A percentile compares a stretch with the other conserved stretches of the same genome.
Evolutionary conservation across 1,284 basidiomycete genomes (phyloP).

Genomic region (Ustilago trichophora): DNA sequence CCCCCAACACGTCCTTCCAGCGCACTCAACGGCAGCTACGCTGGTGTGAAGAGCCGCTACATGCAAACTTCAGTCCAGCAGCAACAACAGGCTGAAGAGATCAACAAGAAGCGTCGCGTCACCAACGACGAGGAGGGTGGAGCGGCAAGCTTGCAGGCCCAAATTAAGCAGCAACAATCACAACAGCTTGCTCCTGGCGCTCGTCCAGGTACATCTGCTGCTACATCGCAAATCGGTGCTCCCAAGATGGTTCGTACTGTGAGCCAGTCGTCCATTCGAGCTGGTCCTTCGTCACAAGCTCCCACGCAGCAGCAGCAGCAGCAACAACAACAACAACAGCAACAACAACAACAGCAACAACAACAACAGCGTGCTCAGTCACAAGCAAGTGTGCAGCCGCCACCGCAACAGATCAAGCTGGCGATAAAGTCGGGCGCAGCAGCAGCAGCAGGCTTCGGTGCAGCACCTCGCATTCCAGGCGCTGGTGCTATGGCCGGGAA

Average conservation of each 20-base stretch:
- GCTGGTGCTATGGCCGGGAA: constrained; percentile 25
- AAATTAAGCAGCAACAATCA: constrained; percentile 11
- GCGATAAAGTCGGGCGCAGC: constrained; percentile 33
- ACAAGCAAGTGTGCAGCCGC: constrained; percentile 12
- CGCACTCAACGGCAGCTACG: constrained; percentile 41
- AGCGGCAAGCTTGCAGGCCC: constrained; percentile 5
- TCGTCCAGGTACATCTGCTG: constrained; percentile 26
- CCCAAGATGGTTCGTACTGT: constrained; percentile 40
- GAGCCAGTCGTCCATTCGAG: constrained; percentile 40
- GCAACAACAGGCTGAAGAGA: constrained; percentile 21
- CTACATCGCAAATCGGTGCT: constrained; percentile 30
- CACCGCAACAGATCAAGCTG: constrained; percentile 45
- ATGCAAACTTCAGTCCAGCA: constrained; percentile 31
- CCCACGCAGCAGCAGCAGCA: too few relatives aligned
- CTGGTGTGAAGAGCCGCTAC: constrained; percentile 49
- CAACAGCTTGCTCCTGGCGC: constrained; percentile 16
- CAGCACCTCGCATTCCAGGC: constrained; percentile 35
- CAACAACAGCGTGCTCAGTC: constrained; percentile 17
- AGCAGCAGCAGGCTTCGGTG: constrained; percentile 25
- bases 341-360: too few relatives aligned
- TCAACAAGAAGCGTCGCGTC: constrained; percentile 48
- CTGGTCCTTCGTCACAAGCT: constrained; percentile 16
- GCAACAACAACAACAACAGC: too few relatives aligned
- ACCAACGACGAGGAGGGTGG: constrained; percentile 35
- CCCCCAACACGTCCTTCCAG: constrained; percentile 32